Percentiles rank a stretch among this genome's conserved stretches.
Conservation (phyloP, 352 stramenopile species). For the Aphanomyces euteiches region DNA sequence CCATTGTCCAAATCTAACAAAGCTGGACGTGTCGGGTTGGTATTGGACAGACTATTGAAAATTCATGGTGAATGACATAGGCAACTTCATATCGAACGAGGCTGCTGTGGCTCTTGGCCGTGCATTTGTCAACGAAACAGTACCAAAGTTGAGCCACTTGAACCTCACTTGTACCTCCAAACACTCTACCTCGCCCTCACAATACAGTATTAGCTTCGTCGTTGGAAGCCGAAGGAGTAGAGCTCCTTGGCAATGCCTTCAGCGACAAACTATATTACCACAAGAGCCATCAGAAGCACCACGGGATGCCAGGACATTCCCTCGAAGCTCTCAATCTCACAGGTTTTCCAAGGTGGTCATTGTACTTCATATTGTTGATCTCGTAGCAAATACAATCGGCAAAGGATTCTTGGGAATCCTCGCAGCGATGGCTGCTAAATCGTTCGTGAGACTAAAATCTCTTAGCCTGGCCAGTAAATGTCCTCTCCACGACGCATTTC, state of each 20-base stretch:
- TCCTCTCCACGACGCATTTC: background rate
- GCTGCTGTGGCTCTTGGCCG: slow-evolving; percentile 8
- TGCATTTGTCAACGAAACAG: slow-evolving; percentile 11
- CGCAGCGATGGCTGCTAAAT: background rate
- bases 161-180: slow-evolving; percentile 21
- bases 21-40: slow-evolving; percentile 16
- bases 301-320: slow-evolving; percentile 22
- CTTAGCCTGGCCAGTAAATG: slow-evolving; percentile 19
- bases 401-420: background rate
- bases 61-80: slow-evolving; percentile 10
- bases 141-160: slow-evolving; percentile 18
- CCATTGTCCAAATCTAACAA: background rate
- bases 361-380: background rate
- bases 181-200: background rate
- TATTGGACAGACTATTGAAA: background rate
- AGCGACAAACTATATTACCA: slow-evolving; percentile 18
- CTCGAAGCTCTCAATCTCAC: slow-evolving; percentile 7
- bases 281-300: slow-evolving; percentile 7
- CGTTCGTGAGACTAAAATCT: background rate
- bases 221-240: slow-evolving; percentile 11
- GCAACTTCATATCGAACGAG: slow-evolving; percentile 25
- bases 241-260: background rate
- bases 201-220: slow-evolving; percentile 1
- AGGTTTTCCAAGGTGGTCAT: background rate
- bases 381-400: slow-evolving; percentile 16